Evolutionary conservation across 345 rosid species (phyloP), one percentile per base, ranked within the genome.

Genomic region (Acer negundo): DNA sequence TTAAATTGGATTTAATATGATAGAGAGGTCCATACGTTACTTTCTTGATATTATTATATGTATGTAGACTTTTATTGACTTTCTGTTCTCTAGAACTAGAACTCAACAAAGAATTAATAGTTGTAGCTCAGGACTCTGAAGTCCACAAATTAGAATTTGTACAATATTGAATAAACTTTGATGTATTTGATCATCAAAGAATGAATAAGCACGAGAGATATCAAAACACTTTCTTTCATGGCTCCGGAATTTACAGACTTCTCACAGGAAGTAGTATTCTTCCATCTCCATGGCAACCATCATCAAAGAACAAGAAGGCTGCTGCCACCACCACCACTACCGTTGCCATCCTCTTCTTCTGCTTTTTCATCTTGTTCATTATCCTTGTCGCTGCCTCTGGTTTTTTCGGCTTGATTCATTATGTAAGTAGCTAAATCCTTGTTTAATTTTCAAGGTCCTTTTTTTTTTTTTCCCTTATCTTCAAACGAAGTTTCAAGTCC

Each of bases 381-480:
- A 47, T 79, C 58, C 55, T 82, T 24, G 49, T 38, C 15, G 67
- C 53, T 7, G 70, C 74, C 65, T 49, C 72, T 0, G 10, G 56
- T 2, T 62, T 68, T 20, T 2, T 44, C 23, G 40, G 80, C 22
- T 63, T 78, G 12, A 55, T 76, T 46, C 72, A 31, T 1, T 15
- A 75, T 19, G 85, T 79, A 72, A 79, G 82, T 73, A 53, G 35
- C 28, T 26, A 53, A 15, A 28, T 13, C 16, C 58, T 69, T 22
- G 6, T 64, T 15, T 16, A 19, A 53, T 53, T 16, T 15, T 53
- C n/a, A 12, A 15, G n/a, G 1, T 53, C n/a, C n/a, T n/a, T 13
- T 51, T 0, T 8, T 51, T 49, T 51, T 3, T 4, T 40, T 42
- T 42, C 1, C 9, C 11, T 42, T 4, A 42, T 49, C 38, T 35